Evolutionary conservation across 78 protist genomes (phyloP), one percentile per base, ranked within the genome.

Genomic region (Tieghemostelium lacteum): DNA sequence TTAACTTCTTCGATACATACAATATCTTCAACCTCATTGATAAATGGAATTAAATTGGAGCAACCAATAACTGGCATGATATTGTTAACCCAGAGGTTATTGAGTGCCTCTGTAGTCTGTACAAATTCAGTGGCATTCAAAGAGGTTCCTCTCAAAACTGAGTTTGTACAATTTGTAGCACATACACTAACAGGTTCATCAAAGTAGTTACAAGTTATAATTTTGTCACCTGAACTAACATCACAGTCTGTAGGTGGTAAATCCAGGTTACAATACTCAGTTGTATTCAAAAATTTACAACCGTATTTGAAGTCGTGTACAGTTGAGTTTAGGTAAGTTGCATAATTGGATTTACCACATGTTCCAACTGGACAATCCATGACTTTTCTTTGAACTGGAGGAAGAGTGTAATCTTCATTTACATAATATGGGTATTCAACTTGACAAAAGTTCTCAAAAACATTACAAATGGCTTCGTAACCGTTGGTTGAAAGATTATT

Each of bases 1-100:
- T 33, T 58, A 16, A 73, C 67, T 26, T 67, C 91, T 16, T 83
- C 78, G 4, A 64, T 63, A 70, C 91, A 83, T 31, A 83, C 65
- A 20, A 50, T 66, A 69, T 28, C 6, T 57, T 83, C 63, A 42
- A 83, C 22, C 2, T 66, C 75, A 26, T 69, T 26, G 10, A 83
- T 28, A 42, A 83, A 83, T 69, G 88, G 91, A 31, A 58, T 34
- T 17, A 83, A 24, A 33, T 69, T 39, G 2, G 64, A 26, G 31
- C 91, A 83, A 26, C 31, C 42, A 16, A 83, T 69, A 12, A 83
- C 14, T 49, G 91, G 91, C 4, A 42, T 2, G 10, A 69, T 78
- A 24, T 36, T 14, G 1, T 55, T 28, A 14, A 2, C 8, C 70
- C 71, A 83, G 16, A 83, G 17, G 26, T 17, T 37, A 24, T 24